Base-by-base conservation (phyloP, 2,329 filamentous ascomycete species). In the Pezicula carpinea region DNA sequence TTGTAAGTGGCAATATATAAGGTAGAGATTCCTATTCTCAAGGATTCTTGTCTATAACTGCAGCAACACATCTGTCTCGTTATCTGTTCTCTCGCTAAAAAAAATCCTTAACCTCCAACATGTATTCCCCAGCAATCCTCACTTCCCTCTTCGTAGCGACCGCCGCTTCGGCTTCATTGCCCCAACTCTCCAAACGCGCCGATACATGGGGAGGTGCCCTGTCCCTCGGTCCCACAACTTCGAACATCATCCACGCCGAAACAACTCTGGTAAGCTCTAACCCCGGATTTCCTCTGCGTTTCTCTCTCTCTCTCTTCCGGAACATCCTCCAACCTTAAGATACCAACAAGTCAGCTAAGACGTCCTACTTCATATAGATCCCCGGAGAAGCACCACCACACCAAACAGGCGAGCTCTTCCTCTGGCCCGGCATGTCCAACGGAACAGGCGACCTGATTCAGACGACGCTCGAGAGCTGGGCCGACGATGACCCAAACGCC, bases 381-480 rank as follows among this genome's bases (percentile, higher is more conserved):
- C 68, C 68, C 2, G 69, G 69, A 18, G 48, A 54, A 2, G 66
- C 67, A 0, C 69, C 69, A 5, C 35, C 60, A 0, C 62, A 60
- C 0, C 68, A 70, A 41, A 64, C 60, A 22, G 68, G 68, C 5
- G 57, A 58, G 32, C 60, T 71, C 0, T 70, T 69, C 55, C 61
- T 72, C 29, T 72, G 67, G 67, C 69, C 68, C 7, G 69, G 69
- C 3, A 71, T 71, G 66, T 68, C 65, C 43, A 72, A 71, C 51
- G 68, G 69, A 33, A 72, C 69, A 3, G 68, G 69, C 1, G 64
- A 72, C 40, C 57, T 72, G n/a, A 55, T 72, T 36, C 68, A 71
- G 48, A 67, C 67, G 0, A 71, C 67, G 0, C 58, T 70, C 5
- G 67, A 72, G 51, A 64, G 61, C 19, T 71, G 67, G 69, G 50